A percentile compares a stretch with the other conserved stretches of the same genome.
Conservation (phyloP, 768 basidiomycete genomes). For the Podaxis sp. region DNA sequence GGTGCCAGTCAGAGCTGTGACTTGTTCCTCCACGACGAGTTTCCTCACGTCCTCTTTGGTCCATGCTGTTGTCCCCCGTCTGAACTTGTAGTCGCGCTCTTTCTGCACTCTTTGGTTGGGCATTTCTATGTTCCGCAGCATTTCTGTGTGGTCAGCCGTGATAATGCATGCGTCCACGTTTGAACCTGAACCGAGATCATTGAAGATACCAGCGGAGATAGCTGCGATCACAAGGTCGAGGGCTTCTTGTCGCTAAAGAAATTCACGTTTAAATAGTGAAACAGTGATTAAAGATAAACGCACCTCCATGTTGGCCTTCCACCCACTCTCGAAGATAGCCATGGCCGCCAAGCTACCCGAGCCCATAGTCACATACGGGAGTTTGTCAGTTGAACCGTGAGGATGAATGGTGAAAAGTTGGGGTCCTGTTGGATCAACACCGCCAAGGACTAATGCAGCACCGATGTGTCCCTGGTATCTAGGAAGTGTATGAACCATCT, state of each 20-base stretch:
- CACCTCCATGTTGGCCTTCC: constrained; percentile 82
- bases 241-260: constrained; percentile 70
- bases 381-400: constrained; percentile 97
- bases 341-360: constrained; percentile 96
- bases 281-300: constrained; percentile 21
- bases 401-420: constrained; percentile 96
- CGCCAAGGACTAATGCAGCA: constrained; percentile 94
- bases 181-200: constrained; percentile 98
- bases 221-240: constrained; percentile 82
- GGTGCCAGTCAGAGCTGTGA: constrained; percentile 42
- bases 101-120: constrained; percentile 85
- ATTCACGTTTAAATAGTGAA: background rate
- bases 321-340: constrained; percentile 92
- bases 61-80: constrained; percentile 86
- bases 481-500: background rate
- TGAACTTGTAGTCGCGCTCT: constrained; percentile 72
- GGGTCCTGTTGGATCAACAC: constrained; percentile 91
- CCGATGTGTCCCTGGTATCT: constrained; percentile 95
- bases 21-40: constrained; percentile 71
- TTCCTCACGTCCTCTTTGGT: constrained; percentile 76
- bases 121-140: constrained; percentile 91
- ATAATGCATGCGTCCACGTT: constrained; percentile 98
- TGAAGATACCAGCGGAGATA: constrained; percentile 96
- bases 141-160: constrained; percentile 82
- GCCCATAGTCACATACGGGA: constrained; percentile 99